Evolutionary conservation across 129 eudicot genomes (phyloP).

Genomic region (Gnaphalium uliginosum): DNA sequence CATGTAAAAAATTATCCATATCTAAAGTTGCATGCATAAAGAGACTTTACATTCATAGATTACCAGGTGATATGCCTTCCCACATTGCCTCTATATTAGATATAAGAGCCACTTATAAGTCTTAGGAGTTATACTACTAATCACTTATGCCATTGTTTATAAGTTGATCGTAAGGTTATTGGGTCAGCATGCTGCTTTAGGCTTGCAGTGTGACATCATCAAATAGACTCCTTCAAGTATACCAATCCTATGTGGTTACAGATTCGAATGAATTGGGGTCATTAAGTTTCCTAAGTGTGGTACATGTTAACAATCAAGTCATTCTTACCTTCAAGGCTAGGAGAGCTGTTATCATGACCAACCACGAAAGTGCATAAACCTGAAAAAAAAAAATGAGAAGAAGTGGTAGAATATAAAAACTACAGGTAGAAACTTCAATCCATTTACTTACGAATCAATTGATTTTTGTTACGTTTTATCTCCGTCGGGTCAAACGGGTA

Average conservation of each 20-base stretch:
- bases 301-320: slow-evolving; percentile 18
- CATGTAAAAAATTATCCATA: neutral
- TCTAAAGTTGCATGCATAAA: neutral
- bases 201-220: neutral
- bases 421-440: neutral
- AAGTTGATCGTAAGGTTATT: neutral
- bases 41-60: too few species aligned
- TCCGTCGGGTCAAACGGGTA: neutral
- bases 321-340: slow-evolving; percentile 73
- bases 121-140: neutral
- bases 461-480: neutral
- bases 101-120: neutral
- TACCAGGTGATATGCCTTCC: too few species aligned
- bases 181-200: neutral
- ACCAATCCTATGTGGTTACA: neutral
- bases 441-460: neutral
- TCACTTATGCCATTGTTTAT: neutral
- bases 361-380: slow-evolving; percentile 96
- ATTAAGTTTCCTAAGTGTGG: slow-evolving; percentile 22
- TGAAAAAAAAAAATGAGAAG: slow-evolving; percentile 24
- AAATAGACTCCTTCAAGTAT: neutral
- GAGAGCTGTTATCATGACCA: slow-evolving; percentile 71
- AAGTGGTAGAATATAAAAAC: neutral
- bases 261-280: neutral
- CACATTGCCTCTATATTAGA: too few species aligned